phyloP scores from a whole-genome alignment of 164 flowering plant genomes.

The Piper betle region DNA sequence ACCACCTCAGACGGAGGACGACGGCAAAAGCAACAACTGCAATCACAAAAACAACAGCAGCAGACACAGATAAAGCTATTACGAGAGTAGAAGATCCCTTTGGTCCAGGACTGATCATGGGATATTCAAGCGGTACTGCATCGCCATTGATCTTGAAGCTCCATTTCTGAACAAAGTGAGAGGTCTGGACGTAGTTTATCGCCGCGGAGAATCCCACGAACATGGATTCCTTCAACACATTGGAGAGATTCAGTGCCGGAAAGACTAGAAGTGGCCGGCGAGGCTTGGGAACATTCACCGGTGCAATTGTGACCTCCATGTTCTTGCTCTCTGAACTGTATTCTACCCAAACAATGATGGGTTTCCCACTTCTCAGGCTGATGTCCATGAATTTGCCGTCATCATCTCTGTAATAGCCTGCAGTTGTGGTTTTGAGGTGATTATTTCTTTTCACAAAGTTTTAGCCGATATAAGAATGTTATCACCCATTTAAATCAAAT shows the following conservation, averaged over 20 bases:
- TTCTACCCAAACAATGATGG: conserved; percentile 53
- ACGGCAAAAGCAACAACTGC: no score
- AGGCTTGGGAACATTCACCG: conserved; percentile 31
- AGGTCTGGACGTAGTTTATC: conserved; percentile 34
- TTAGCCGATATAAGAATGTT: no score
- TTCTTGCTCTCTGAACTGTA: conserved; percentile 24
- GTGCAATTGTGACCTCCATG: conserved; percentile 30
- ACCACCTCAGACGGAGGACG: no score
- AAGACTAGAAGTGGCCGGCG: conserved; percentile 15
- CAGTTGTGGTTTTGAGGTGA: conserved; percentile 23
- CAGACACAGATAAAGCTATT: no score
- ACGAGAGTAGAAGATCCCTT: no score
- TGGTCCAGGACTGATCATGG: conserved; percentile 27
- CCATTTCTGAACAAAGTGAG: conserved; percentile 23
- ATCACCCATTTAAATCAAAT: no score
- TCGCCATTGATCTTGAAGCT: conserved; percentile 21
- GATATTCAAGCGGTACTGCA: conserved; percentile 13
- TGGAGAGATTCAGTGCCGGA: conserved; percentile 33
- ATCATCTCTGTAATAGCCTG: conserved; percentile 5
- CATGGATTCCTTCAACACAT: conserved; percentile 30
- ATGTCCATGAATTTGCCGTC: conserved; percentile 8
- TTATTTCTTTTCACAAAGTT: no score
- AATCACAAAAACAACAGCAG: no score
- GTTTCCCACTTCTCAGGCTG: conserved; percentile 29
- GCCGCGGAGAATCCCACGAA: conserved; percentile 73